Percentiles rank a stretch among this genome's conserved stretches.
These are phyloP conservation scores for Backusella liffmaniae DNA, from an alignment of 192 early-diverging fungal genomes.

Conservation along the genomic window DNA sequence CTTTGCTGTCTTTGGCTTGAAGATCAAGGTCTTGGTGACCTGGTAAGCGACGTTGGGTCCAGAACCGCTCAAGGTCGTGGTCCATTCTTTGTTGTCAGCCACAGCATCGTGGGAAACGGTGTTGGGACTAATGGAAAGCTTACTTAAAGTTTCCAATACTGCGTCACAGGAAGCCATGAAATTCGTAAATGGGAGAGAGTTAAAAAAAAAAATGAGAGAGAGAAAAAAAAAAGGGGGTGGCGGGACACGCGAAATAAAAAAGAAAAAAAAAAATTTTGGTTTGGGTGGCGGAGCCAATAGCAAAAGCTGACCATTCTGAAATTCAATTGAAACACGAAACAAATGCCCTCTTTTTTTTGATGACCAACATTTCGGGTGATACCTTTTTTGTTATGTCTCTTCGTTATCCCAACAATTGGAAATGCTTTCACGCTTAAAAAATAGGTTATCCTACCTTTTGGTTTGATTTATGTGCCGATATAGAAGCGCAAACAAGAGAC, in stretches of 20 bases:
- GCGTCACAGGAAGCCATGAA: slow-evolving; percentile 20
- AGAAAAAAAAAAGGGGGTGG: neutral
- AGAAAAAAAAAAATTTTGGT: slow-evolving; percentile 3
- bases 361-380: neutral
- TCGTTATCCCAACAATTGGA: too few species aligned
- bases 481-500: neutral
- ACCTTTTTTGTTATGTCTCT: neutral
- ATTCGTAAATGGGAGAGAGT: neutral
- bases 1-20: slow-evolving; percentile 79
- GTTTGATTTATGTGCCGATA: too few species aligned
- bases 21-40: slow-evolving; percentile 72
- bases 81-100: slow-evolving; percentile 59
- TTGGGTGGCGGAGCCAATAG: slow-evolving; percentile 7
- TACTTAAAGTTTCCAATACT: slow-evolving; percentile 17
- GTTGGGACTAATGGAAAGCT: slow-evolving; percentile 32
- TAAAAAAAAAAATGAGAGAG: neutral
- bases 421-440: neutral
- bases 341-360: neutral
- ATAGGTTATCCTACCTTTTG: too few species aligned
- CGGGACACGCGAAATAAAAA: neutral
- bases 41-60: slow-evolving; percentile 24
- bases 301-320: neutral
- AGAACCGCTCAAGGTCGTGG: slow-evolving; percentile 35
- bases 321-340: neutral
- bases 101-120: slow-evolving; percentile 55